Base-by-base conservation (phyloP, 208 protist genomes). In the Acanthamoeba triangularis region DNA sequence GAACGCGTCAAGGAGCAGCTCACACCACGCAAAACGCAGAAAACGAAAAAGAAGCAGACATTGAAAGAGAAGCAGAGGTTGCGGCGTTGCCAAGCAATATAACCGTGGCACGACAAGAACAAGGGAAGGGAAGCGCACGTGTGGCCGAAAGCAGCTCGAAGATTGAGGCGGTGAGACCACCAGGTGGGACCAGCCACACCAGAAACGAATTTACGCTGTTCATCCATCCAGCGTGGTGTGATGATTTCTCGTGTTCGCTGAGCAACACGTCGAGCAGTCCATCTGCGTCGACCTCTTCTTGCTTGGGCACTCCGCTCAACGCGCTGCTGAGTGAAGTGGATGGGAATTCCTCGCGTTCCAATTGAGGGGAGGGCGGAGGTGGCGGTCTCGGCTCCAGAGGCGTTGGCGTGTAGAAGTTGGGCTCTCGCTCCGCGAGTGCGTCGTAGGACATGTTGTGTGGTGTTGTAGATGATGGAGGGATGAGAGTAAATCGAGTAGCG, bases 101-200 rank as follows among this genome's bases (percentile, higher is more conserved):
- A 56, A 13, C 52, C 14, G 52, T 56, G 1, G 52, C 61, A 67
- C 61, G 65, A 72, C 10, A 72, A 30, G 65, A n/a, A 11, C 3
- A 16, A 1, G 10, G 23, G 52, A 18, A 56, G 52, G 52, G 52
- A 11, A 56, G 33, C 69, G 69, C 47, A 78, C 69, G 44, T 2
- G 80, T 88, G 37, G 80, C 80, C 6, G 49, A 63, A 37, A 88
- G 80, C 49, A 88, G 30, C 23, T 63, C 80, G 44, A 88, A 88
- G 52, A 88, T 88, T 1, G 80, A 88, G 44, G 80, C 80, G 7
- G 52, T 54, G 13, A 88, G 25, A 6, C 80, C 80, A 63, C 80
- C 80, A 16, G 80, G n/a, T 33, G 80, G 80, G 30, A 88, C 80
- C 25, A 88, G 23, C 28, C 16, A 63, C 25, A 28, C 41, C 13